These are phyloP conservation scores for Knoxdaviesia proteae DNA, from an alignment of 2,329 filamentous ascomycete species.

Conservation along the genomic window DNA sequence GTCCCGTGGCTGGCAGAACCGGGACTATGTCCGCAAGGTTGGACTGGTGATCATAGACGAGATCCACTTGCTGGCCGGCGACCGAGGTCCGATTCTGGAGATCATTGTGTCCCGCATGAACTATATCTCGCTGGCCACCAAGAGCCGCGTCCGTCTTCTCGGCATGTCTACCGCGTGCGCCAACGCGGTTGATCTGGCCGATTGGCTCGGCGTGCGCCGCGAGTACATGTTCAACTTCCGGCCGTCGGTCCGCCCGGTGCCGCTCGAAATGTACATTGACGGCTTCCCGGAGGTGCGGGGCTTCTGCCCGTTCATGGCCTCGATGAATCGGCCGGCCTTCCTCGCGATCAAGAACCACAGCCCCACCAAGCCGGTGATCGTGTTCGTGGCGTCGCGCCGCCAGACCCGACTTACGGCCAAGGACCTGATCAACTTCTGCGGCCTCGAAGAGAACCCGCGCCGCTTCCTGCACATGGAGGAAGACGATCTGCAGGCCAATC, in stretches of 20 bases:
- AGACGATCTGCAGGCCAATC: conserved; percentile 73
- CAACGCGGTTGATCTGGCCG: conserved; percentile 81
- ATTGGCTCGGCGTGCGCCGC: conserved; percentile 82
- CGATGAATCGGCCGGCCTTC: conserved; percentile 95
- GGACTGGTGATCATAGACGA: conserved; percentile 96
- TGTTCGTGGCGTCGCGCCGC: conserved; percentile 87
- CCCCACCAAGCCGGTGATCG: conserved; percentile 90
- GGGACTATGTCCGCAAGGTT: conserved; percentile 87
- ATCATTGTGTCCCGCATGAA: conserved; percentile 95
- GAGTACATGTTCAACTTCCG: conserved; percentile 92
- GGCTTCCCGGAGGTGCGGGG: conserved; percentile 88
- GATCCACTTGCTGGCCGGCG: conserved; percentile 90
- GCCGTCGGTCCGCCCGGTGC: conserved; percentile 89
- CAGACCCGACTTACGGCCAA: conserved; percentile 91
- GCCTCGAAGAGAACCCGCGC: conserved; percentile 93
- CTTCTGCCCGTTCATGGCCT: conserved; percentile 96
- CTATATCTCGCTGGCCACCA: conserved; percentile 88
- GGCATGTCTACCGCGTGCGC: conserved; percentile 99
- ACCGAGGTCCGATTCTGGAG: conserved; percentile 90
- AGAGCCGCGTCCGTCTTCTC: conserved; percentile 69
- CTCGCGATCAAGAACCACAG: conserved; percentile 92
- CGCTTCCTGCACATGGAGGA: conserved; percentile 88
- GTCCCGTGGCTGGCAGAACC: conserved; percentile 93
- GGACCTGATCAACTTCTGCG: conserved; percentile 90
- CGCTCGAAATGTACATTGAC: conserved; percentile 90